Evolutionary conservation across 2,329 filamentous ascomycete genomes (phyloP).

Genomic region (Alternaria sp.): DNA sequence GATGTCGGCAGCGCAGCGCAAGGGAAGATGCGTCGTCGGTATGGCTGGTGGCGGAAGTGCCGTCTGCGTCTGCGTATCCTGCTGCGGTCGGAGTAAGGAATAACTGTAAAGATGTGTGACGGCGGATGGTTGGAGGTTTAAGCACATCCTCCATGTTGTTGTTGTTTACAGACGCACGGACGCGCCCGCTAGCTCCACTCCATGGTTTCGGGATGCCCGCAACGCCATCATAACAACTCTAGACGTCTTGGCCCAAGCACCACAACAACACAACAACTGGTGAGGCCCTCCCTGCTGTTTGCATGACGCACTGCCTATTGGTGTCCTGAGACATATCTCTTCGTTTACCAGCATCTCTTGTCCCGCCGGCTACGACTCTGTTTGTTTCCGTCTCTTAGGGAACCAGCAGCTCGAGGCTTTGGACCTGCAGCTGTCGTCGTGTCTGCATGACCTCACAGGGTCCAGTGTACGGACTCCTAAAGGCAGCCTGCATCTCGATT

Average conservation of each 20-base stretch:
- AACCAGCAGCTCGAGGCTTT: conserved; percentile 4
- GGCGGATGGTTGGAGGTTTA: conserved; percentile 36
- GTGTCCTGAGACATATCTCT: conserved; percentile 6
- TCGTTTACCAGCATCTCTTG: background rate
- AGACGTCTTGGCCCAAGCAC: conserved; percentile 26
- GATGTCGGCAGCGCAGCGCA: conserved; percentile 20
- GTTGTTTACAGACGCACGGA: conserved; percentile 28
- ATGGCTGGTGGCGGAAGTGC: conserved; percentile 25
- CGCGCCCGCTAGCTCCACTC: conserved; percentile 22
- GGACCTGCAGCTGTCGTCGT: conserved; percentile 8
- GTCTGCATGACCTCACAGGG: conserved; percentile 34
- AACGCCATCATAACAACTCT: conserved; percentile 33
- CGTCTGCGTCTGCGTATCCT: conserved; percentile 29
- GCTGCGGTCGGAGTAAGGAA: conserved; percentile 33
- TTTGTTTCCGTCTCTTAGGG: conserved; percentile 10
- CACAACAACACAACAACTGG: conserved; percentile 19
- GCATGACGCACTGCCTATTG: conserved; percentile 6
- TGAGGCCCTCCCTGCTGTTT: conserved; percentile 11
- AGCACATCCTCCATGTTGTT: conserved; percentile 34
- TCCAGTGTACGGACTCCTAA: conserved; percentile 13
- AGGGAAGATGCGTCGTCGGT: conserved; percentile 12
- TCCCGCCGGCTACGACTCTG: background rate
- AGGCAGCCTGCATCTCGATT: conserved; percentile 3
- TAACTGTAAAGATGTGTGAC: conserved; percentile 47
- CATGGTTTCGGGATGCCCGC: conserved; percentile 31